These are phyloP conservation scores for Phlyctochytrium planicorne DNA, from an alignment of 192 early-diverging fungal genomes.

Conservation along the genomic window DNA sequence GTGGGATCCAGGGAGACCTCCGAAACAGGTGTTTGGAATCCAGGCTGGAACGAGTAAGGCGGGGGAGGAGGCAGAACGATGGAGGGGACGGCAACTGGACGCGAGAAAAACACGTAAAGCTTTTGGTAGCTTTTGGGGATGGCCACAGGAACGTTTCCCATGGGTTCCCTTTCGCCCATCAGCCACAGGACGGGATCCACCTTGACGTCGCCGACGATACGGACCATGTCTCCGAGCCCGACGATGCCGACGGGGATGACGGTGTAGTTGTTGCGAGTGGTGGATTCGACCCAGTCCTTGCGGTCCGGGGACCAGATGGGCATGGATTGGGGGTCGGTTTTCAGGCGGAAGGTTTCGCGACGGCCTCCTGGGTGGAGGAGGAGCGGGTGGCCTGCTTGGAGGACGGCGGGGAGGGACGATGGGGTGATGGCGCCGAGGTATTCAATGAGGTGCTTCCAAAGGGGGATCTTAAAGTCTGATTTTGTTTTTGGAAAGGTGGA, in stretches of 20 bases:
- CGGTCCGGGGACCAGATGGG: constrained; percentile 8
- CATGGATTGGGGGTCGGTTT: background rate
- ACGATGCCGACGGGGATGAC: constrained; percentile 26
- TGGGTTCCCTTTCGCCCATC: background rate
- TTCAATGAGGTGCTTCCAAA: constrained; percentile 39
- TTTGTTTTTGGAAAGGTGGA: background rate
- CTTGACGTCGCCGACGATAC: constrained; percentile 9
- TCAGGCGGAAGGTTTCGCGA: constrained; percentile 11
- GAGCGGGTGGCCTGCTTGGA: constrained; percentile 6
- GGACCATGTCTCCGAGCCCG: constrained; percentile 32
- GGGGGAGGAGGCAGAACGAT: background rate
- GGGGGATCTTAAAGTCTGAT: constrained; percentile 25
- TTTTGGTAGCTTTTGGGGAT: constrained; percentile 31
- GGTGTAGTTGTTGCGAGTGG: background rate
- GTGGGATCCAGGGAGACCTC: background rate
- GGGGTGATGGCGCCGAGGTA: constrained; percentile 35
- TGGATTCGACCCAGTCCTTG: background rate
- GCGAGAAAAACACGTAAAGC: constrained; percentile 27
- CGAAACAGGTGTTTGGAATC: background rate
- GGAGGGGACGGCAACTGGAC: background rate
- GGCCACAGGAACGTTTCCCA: constrained; percentile 17
- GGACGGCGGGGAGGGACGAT: background rate
- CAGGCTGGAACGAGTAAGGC: background rate
- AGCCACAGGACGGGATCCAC: constrained; percentile 6
- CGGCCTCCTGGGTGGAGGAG: constrained; percentile 19